Evolutionary conservation across 768 basidiomycete species (phyloP), one percentile per base, ranked within the genome.

Genomic region (Lentinus brumalis): DNA sequence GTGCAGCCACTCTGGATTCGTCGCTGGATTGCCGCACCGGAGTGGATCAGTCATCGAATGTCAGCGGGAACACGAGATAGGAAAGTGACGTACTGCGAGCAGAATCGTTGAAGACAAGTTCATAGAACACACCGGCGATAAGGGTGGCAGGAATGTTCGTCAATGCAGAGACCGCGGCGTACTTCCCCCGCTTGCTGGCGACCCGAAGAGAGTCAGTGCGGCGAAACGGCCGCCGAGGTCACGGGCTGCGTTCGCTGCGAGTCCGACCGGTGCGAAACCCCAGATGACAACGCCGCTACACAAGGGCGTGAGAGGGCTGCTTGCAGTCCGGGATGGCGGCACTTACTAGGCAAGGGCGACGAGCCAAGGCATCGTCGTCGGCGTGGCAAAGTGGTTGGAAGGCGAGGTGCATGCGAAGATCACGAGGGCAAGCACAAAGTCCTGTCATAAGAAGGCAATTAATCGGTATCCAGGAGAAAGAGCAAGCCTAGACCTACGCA

Each of bases 191-290:
- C 72, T 71, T 32, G 85, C 86, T 63, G 70, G 67, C 2, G 38
- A 67, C 18, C 88, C 88, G 80, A 84, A 89, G 56, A 89, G 81
- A 4, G 85, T 77, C 72, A 91, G 68, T 0, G 79, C 82, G 64
- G 82, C 80, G n/a, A 89, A 61, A 15, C 88, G 83, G 4, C 80
- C 85, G 18, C 88, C 88, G 45, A 91, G 31, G 69, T 90, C 88
- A 67, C 88, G 86, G 31, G 87, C 86, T 3, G 85, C 73, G 71
- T 91, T 91, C 38, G 87, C 77, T 14, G 85, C 78, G 47, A 90
- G 81, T 26, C 81, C 80, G 39, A 78, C 75, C 3, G 80, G 74
- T 5, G 82, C 75, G 69, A 76, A 89, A 41, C 86, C 83, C 86
- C 87, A 89, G 60, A 88, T 79, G 41, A 79, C 77, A 42, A 79